phyloP scores from a whole-genome alignment of 495 filamentous ascomycete genomes.

The Rhizodiscina lignyota region DNA sequence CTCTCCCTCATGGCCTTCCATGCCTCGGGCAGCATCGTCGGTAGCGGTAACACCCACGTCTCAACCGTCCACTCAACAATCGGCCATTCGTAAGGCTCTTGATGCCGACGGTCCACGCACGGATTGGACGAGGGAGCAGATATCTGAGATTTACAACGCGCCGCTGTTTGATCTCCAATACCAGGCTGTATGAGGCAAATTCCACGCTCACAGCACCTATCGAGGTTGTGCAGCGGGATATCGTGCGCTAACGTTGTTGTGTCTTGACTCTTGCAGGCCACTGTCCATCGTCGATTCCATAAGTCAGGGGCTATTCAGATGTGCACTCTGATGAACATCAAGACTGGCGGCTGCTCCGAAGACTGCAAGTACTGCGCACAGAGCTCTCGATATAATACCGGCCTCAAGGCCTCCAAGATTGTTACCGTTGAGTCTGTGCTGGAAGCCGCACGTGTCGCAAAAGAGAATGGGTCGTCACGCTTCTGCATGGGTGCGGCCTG shows the following conservation, averaged over 20 bases:
- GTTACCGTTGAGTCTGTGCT: slow-evolving; percentile 63
- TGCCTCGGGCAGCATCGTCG: too few species aligned
- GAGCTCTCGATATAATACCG: slow-evolving; percentile 63
- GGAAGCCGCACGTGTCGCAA: slow-evolving; percentile 54
- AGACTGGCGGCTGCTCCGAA: slow-evolving; percentile 77
- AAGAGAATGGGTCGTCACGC: slow-evolving; percentile 61
- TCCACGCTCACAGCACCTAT: too few species aligned
- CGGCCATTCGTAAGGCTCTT: slow-evolving; percentile 32
- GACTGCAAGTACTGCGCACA: slow-evolving; percentile 85
- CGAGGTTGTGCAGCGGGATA: neutral
- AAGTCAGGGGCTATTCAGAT: slow-evolving; percentile 64
- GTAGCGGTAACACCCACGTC: neutral
- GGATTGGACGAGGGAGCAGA: slow-evolving; percentile 65
- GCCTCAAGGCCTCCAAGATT: slow-evolving; percentile 61
- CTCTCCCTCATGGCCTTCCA: too few species aligned
- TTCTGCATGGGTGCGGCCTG: slow-evolving; percentile 91
- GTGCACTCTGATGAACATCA: slow-evolving; percentile 89
- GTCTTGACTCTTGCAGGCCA: slow-evolving; percentile 28
- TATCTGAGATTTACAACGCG: slow-evolving; percentile 56
- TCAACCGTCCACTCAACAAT: neutral
- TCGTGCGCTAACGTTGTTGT: neutral
- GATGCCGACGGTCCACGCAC: slow-evolving; percentile 40
- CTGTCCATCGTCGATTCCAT: slow-evolving; percentile 67
- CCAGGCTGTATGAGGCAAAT: slow-evolving; percentile 58
- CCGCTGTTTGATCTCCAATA: slow-evolving; percentile 62